phyloP scores from a whole-genome alignment of 2,329 filamentous ascomycete genomes.

The Dactylellina cionopaga region DNA sequence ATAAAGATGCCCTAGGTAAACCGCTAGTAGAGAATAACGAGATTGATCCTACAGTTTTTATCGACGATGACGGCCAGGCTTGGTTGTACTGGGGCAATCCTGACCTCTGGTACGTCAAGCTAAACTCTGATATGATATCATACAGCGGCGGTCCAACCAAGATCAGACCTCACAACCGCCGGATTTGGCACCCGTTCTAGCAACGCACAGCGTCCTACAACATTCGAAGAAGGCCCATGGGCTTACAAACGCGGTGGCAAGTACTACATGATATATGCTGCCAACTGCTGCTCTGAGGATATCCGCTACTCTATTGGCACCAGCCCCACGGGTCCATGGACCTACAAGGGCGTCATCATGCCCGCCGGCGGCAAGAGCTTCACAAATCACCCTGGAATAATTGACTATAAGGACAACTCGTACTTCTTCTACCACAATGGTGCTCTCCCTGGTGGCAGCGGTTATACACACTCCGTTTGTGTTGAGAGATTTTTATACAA shows the following conservation, averaged over 20 bases:
- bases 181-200: constrained; percentile 52
- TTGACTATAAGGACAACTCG: constrained; percentile 58
- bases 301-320: constrained; percentile 58
- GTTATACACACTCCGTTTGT: constrained; percentile 57
- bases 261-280: constrained; percentile 59
- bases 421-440: constrained; percentile 60
- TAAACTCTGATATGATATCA: constrained; percentile 62
- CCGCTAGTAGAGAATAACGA: constrained; percentile 60
- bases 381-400: constrained; percentile 58
- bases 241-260: constrained; percentile 58
- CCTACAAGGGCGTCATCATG: constrained; percentile 58
- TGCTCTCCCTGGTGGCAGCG: constrained; percentile 58
- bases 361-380: constrained; percentile 57
- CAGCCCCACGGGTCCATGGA: constrained; percentile 58
- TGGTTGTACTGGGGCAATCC: constrained; percentile 63
- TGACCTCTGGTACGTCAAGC: constrained; percentile 60
- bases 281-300: constrained; percentile 58
- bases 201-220: constrained; percentile 52
- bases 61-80: constrained; percentile 63
- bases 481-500: constrained; percentile 58
- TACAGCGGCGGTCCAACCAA: constrained; percentile 57
- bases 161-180: constrained; percentile 52
- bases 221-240: constrained; percentile 59
- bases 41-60: constrained; percentile 62
- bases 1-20: constrained; percentile 59